Conservation (phyloP, 2,329 filamentous ascomycete species). For the Aspergillus fumigatiaffinis region DNA sequence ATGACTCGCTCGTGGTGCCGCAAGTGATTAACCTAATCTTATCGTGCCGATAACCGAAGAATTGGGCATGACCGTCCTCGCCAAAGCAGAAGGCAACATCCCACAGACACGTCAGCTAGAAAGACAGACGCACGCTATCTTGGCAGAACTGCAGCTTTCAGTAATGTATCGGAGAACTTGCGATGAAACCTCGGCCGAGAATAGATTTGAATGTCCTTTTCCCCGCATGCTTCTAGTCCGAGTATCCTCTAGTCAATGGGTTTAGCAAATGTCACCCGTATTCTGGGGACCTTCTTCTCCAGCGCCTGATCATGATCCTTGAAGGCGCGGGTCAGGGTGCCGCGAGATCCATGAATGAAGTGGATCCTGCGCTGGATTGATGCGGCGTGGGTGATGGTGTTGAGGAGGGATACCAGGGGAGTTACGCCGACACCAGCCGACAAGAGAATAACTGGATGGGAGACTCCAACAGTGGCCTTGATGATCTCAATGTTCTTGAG, state of each 20-base stretch:
- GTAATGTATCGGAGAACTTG: too few species aligned
- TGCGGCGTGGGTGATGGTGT: constrained; percentile 42
- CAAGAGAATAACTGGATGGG: constrained; percentile 55
- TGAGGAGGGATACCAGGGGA: constrained; percentile 59
- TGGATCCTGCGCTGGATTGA: constrained; percentile 49
- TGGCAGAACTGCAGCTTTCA: too few species aligned
- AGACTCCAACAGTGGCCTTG: constrained; percentile 59
- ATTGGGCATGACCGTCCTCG: neutral
- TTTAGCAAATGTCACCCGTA: constrained; percentile 46
- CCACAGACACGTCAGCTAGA: neutral
- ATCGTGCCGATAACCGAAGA: neutral
- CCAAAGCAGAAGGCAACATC: neutral
- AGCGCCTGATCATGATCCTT: constrained; percentile 49
- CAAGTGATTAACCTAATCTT: neutral
- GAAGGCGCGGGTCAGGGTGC: constrained; percentile 49
- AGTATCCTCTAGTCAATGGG: too few species aligned
- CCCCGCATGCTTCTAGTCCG: too few species aligned
- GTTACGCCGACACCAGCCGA: constrained; percentile 60
- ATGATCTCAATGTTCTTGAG: constrained; percentile 61
- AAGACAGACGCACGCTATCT: neutral
- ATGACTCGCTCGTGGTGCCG: neutral
- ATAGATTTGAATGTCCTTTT: too few species aligned
- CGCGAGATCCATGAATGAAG: constrained; percentile 58
- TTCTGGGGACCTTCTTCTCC: constrained; percentile 40
- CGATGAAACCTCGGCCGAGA: too few species aligned